Conservation (phyloP, 441 rosid genomes). For the Euphorbia neoarborescens region DNA sequence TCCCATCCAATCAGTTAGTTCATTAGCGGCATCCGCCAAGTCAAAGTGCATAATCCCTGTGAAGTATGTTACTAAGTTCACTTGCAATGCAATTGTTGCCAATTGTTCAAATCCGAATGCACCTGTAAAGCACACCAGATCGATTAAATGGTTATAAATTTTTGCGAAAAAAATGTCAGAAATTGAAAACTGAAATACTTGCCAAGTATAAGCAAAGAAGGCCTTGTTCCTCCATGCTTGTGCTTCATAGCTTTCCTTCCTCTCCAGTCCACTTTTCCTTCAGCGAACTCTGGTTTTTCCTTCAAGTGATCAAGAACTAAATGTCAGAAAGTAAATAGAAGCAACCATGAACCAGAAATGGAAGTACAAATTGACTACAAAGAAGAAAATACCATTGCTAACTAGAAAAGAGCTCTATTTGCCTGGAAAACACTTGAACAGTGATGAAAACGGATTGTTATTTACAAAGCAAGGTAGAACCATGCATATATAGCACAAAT, state of each 20-base stretch:
- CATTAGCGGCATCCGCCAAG: conserved; percentile 51
- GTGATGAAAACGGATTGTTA: background rate
- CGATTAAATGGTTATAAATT: background rate
- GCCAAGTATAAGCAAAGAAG: conserved; percentile 37
- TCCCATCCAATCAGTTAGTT: conserved; percentile 51
- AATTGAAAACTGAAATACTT: background rate
- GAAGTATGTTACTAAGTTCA: conserved; percentile 54
- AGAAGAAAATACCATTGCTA: conserved; percentile 27
- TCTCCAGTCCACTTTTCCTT: conserved; percentile 55
- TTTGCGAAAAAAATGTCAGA: background rate
- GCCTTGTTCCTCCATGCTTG: conserved; percentile 48
- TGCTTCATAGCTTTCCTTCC: conserved; percentile 46
- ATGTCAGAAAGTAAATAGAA: background rate
- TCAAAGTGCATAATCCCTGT: conserved; percentile 41
- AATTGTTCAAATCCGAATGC: conserved; percentile 36
- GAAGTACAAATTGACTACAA: background rate
- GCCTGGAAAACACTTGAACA: conserved; percentile 16
- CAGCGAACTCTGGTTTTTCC: conserved; percentile 39
- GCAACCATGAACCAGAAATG: background rate
- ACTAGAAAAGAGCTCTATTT: conserved; percentile 5
- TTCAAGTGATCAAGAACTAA: conserved; percentile 20
- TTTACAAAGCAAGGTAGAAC: conserved; percentile 4
- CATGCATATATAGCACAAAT: background rate
- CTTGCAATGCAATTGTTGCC: conserved; percentile 41
- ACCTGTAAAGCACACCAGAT: conserved; percentile 26